phyloP scores from a whole-genome alignment of 2,329 filamentous ascomycete species.

The Exophiala dermatitidis region DNA sequence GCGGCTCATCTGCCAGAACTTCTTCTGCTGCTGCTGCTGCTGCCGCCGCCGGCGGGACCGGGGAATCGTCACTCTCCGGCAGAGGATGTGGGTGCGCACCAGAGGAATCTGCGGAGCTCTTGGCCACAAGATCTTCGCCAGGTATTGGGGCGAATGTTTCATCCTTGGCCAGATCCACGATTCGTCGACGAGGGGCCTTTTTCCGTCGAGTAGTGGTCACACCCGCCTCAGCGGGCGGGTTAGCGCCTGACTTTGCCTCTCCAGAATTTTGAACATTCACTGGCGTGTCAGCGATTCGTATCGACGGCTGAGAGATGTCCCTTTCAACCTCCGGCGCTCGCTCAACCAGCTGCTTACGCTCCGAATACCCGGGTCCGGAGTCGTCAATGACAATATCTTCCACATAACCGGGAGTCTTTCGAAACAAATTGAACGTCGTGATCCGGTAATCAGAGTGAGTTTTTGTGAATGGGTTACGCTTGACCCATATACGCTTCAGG shows the following conservation, averaged over 20 bases:
- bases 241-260: constrained; percentile 1
- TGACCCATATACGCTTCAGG: constrained; percentile 85
- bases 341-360: constrained; percentile 77
- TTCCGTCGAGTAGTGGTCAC: constrained; percentile 34
- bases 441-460: constrained; percentile 79
- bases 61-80: constrained; percentile 17
- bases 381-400: constrained; percentile 88
- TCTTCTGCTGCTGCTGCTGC: not conserved
- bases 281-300: constrained; percentile 15
- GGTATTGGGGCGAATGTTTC: constrained; percentile 28
- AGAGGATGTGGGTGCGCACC: constrained; percentile 15
- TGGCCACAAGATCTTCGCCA: constrained; percentile 17
- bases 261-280: constrained; percentile 15
- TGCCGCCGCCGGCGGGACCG: constrained; percentile 53
- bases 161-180: constrained; percentile 50
- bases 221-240: constrained; percentile 13
- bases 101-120: constrained; percentile 4
- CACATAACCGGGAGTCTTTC: constrained; percentile 77
- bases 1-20: constrained; percentile 5
- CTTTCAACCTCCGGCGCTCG: constrained; percentile 67
- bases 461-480: constrained; percentile 84
- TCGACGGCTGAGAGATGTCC: constrained; percentile 45
- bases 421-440: constrained; percentile 93
- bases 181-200: constrained; percentile 50
- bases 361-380: constrained; percentile 71